Evolutionary conservation across 106 monocot genomes (phyloP).

Genomic region (Hemerocallis citrina): DNA sequence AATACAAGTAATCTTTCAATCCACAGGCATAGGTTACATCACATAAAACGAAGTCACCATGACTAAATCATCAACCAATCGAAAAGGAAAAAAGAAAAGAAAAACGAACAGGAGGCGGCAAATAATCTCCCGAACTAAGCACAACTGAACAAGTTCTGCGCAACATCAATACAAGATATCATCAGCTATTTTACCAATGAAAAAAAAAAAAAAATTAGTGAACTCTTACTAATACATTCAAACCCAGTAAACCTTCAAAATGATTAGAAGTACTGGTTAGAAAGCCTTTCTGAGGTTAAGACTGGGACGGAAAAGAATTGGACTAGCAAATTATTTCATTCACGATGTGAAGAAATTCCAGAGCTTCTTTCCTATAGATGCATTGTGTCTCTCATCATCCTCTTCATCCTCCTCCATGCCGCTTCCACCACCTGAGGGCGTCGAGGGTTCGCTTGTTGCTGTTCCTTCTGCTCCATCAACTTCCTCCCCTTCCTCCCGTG

Average conservation of each 20-base stretch:
- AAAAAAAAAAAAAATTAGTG: neutral
- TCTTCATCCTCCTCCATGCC: no score
- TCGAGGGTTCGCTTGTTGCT: slow-evolving; percentile 1
- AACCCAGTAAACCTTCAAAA: no score
- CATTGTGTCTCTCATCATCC: slow-evolving; percentile 22
- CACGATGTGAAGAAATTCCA: slow-evolving; percentile 52
- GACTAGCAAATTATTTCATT: neutral
- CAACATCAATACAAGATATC: neutral
- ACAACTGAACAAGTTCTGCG: no score
- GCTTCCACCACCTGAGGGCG: slow-evolving; percentile 3
- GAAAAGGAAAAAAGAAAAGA: neutral
- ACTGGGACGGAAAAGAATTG: neutral
- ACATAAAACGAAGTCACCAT: neutral
- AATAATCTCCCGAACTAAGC: no score
- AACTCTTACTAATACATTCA: neutral
- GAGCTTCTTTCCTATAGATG: slow-evolving; percentile 56
- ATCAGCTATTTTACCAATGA: neutral
- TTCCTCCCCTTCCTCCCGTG: slow-evolving; percentile 3
- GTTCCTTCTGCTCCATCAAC: slow-evolving; percentile 15
- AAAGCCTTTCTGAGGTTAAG: no score
- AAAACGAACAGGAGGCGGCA: neutral
- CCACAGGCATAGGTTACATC: neutral
- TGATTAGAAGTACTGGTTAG: no score
- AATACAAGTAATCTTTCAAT: neutral
- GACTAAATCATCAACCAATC: neutral